Base-by-base conservation (phyloP, 1,284 basidiomycete species). In the Cryptococcus sp. region DNA sequence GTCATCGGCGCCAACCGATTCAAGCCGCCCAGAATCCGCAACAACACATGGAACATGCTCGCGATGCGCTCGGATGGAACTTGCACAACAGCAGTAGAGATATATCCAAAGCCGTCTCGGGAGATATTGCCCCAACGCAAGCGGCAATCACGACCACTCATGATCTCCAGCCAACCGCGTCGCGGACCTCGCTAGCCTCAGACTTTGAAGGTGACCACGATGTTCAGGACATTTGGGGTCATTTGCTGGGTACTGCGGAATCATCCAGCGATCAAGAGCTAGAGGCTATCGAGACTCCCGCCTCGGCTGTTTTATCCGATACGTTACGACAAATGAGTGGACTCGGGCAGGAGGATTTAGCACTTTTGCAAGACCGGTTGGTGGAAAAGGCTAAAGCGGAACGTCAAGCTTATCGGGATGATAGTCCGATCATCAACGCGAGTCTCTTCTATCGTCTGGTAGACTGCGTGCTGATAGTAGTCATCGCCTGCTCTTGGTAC, bases 381-480 rank as follows among this genome's bases (percentile, higher is more conserved):
- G 69, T 73, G 10, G 49, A 55, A 13, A 68, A 66, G 48, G 71
- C 71, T 3, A 66, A 64, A 42, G 41, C 44, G 18, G 71, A 73
- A 45, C 49, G 70, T 23, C 53, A 64, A 45, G 63, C 55, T 7
- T 46, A 69, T 25, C 54, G 66, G 36, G 36, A 39, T 39, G 36
- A 39, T 14, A 44, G 42, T 16, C 21, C 19, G 7, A 41, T n/a
- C 22, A 21, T n/a, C 13, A 49, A 11, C 39, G 36, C 16, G 14
- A 39, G 36, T 39, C 36, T n/a, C 18, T 14, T 7, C 4, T 39
- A 5, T 7, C 36, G 28, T 11, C 4, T 28, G 11, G 4, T 4
- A 5, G 5, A 28, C 28, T 28, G 28, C n/a, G n/a, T 28, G 28
- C 28, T 28, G 28, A 28, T 11, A 28, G 28, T 28, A 28, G 28